Conservation (phyloP, 768 basidiomycete species). For the Gloeostereum incarnatum region DNA sequence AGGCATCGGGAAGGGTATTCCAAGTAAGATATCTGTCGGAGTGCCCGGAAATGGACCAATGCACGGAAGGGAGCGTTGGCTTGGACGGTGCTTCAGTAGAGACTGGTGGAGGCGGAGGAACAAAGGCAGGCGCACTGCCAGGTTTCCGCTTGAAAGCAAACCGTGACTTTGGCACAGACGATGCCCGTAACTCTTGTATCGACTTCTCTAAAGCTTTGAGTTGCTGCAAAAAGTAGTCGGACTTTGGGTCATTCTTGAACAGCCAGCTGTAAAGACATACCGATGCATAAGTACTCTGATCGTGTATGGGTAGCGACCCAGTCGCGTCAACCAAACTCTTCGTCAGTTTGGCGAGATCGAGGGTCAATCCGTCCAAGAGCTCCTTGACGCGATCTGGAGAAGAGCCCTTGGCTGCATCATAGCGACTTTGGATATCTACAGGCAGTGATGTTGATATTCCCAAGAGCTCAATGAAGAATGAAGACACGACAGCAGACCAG, state of each 20-base stretch:
- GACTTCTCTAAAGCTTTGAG: conserved; percentile 50
- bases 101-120: conserved; percentile 2
- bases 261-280: conserved; percentile 13
- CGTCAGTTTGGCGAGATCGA: conserved; percentile 46
- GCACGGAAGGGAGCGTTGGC: conserved; percentile 13
- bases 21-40: conserved; percentile 38
- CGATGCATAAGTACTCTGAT: conserved; percentile 62
- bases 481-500: conserved; percentile 31
- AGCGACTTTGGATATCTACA: conserved; percentile 19
- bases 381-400: conserved; percentile 19
- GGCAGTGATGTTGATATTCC: not conserved
- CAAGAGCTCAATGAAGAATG: conserved; percentile 6
- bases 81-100: conserved; percentile 6
- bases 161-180: conserved; percentile 40
- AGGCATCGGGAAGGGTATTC: conserved; percentile 26
- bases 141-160: conserved; percentile 58
- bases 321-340: conserved; percentile 59
- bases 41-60: conserved; percentile 33
- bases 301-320: conserved; percentile 58
- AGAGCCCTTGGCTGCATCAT: conserved; percentile 28
- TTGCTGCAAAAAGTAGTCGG: conserved; percentile 35
- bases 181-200: conserved; percentile 39
- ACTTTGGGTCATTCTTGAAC: too few species aligned
- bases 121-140: conserved; percentile 11
- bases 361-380: conserved; percentile 32